Evolutionary conservation across 2,329 filamentous ascomycete species (phyloP).

Genomic region (Trichothecium sympodiale): DNA sequence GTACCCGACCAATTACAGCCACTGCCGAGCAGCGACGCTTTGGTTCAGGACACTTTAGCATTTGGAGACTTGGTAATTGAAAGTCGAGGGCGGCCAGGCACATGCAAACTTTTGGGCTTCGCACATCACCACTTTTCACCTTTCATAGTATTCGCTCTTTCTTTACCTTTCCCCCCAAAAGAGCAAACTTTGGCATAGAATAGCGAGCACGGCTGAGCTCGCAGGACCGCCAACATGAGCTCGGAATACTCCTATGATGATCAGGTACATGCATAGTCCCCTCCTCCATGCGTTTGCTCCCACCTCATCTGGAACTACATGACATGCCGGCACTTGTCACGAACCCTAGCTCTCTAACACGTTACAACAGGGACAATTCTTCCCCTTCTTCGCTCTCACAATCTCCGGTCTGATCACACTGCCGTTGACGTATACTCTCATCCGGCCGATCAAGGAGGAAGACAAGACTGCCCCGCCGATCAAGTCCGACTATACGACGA

Average conservation of each 20-base stretch:
- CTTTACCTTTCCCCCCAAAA: conserved; percentile 5
- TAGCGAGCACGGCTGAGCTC: conserved; percentile 22
- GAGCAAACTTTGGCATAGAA: not conserved
- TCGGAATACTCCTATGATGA: conserved; percentile 98
- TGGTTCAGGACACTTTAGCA: conserved; percentile 8
- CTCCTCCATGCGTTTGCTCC: not conserved
- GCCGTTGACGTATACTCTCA: conserved; percentile 78
- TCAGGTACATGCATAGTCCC: conserved; percentile 41
- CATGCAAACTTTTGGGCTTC: not conserved
- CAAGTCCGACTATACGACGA: conserved; percentile 67
- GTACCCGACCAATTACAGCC: not conserved
- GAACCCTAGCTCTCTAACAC: no score
- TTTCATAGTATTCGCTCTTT: conserved; percentile 6
- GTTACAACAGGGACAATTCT: conserved; percentile 76
- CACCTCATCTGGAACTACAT: not conserved
- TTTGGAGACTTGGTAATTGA: conserved; percentile 1
- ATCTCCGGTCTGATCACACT: conserved; percentile 78
- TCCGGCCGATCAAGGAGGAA: conserved; percentile 66
- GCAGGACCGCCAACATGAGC: conserved; percentile 53
- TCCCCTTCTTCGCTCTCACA: conserved; percentile 96
- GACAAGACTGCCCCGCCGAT: conserved; percentile 76
- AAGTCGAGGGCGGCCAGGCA: not conserved
- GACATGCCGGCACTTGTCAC: no score
- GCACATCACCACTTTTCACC: conserved; percentile 2
- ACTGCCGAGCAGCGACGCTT: conserved; percentile 1